A percentile compares a stretch with the other conserved stretches of the same genome.
Evolutionary conservation across 495 filamentous ascomycete genomes (phyloP).

Genomic region (Neurospora tetrasperma): DNA sequence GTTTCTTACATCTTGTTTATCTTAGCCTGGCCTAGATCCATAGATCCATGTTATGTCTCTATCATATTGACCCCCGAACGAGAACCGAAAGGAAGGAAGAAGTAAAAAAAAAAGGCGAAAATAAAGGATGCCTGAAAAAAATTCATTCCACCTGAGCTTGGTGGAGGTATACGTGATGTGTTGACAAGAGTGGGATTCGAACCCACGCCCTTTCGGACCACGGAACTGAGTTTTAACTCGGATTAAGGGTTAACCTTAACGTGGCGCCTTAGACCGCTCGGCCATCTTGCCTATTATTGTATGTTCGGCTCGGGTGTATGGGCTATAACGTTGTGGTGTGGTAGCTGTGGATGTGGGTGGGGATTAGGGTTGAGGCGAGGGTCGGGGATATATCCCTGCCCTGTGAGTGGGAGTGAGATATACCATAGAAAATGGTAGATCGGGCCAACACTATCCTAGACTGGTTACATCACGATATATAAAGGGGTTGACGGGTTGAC

Average conservation of each 20-base stretch:
- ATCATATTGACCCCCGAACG: neutral
- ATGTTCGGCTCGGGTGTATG: neutral
- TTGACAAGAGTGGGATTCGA: conserved; percentile 28
- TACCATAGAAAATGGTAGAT: neutral
- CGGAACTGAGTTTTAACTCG: conserved; percentile 5
- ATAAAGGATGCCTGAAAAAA: neutral
- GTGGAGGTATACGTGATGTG: neutral
- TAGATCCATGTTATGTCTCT: neutral
- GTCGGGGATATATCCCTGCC: neutral
- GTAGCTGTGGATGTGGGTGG: neutral
- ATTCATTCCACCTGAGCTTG: neutral
- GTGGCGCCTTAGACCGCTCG: conserved; percentile 1
- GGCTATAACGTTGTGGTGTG: neutral
- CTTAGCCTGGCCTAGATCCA: neutral
- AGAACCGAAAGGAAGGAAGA: neutral
- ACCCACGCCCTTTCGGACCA: conserved; percentile 28
- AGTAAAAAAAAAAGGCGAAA: neutral
- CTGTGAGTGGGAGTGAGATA: neutral
- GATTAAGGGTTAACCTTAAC: conserved; percentile 1
- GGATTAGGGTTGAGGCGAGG: neutral
- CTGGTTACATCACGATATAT: neutral
- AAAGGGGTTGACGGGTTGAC: neutral
- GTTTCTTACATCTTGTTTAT: neutral
- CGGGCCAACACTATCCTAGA: neutral
- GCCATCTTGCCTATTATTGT: neutral